Evolutionary conservation across 148 eudicot species (phyloP).

Genomic region (Rhododendron williamsianum): DNA sequence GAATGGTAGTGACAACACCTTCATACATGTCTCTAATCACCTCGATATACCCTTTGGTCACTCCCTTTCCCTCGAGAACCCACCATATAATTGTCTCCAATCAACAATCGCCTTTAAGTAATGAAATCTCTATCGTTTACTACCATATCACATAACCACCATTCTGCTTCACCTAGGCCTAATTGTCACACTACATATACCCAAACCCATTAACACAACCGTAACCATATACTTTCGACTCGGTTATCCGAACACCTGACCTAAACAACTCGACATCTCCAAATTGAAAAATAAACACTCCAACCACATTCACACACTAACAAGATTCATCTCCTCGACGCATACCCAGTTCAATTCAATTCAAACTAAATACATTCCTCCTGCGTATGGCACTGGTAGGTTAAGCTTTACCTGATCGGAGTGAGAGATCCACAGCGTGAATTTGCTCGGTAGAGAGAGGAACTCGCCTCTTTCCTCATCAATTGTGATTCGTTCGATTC

Average conservation of each 20-base stretch:
- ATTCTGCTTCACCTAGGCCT: neutral
- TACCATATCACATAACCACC: neutral
- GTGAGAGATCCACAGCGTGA: neutral
- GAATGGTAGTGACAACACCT: no score
- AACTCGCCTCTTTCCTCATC: neutral
- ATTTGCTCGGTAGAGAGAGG: neutral
- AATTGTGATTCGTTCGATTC: neutral
- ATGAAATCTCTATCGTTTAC: neutral
- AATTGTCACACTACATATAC: neutral
- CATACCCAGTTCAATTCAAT: neutral
- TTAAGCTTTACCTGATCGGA: neutral
- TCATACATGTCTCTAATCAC: no score
- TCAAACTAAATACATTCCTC: neutral
- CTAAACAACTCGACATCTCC: neutral
- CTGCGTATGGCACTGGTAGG: neutral
- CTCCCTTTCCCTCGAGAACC: no score
- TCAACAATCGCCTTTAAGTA: neutral
- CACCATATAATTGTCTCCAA: no score
- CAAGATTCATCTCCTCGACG: neutral
- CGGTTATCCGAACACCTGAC: neutral
- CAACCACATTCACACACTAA: neutral
- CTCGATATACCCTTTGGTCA: no score
- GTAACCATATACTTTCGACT: neutral
- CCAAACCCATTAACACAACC: neutral
- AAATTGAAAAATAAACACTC: neutral